Percentiles rank a stretch among this genome's conserved stretches.
Evolutionary conservation across 352 stramenopile genomes (phyloP).

Genomic region (Phytophthora gonapodyides): DNA sequence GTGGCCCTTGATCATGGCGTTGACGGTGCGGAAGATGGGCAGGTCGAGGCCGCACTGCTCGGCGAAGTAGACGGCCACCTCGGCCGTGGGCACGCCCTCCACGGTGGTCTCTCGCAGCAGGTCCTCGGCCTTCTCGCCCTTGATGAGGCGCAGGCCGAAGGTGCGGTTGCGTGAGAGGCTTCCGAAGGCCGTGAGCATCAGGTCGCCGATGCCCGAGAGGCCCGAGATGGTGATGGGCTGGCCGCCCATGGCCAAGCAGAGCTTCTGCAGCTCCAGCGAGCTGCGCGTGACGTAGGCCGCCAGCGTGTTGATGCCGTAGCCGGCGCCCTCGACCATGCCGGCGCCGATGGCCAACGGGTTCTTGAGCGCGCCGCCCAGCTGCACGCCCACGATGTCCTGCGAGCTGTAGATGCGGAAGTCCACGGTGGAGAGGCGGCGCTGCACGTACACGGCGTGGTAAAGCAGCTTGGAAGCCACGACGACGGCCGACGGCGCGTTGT

Average conservation of each 20-base stretch:
- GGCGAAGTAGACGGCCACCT: slow-evolving; percentile 93
- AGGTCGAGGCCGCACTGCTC: slow-evolving; percentile 90
- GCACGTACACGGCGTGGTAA: slow-evolving; percentile 85
- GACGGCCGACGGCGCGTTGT: slow-evolving; percentile 94
- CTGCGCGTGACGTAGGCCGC: slow-evolving; percentile 95
- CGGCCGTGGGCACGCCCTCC: slow-evolving; percentile 95
- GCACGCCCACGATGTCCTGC: slow-evolving; percentile 95
- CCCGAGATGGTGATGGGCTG: slow-evolving; percentile 95
- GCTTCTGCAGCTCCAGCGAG: slow-evolving; percentile 95
- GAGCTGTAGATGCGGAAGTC: slow-evolving; percentile 95
- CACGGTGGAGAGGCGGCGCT: slow-evolving; percentile 83
- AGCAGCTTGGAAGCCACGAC: slow-evolving; percentile 95
- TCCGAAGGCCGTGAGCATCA: slow-evolving; percentile 98
- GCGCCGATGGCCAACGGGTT: slow-evolving; percentile 98
- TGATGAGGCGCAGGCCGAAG: slow-evolving; percentile 95
- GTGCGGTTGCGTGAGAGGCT: slow-evolving; percentile 95
- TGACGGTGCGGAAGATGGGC: slow-evolving; percentile 90
- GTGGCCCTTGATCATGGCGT: slow-evolving; percentile 84
- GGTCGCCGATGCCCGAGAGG: slow-evolving; percentile 91
- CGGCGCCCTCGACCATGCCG: slow-evolving; percentile 97
- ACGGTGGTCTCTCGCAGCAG: slow-evolving; percentile 93
- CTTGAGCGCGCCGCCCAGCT: slow-evolving; percentile 97
- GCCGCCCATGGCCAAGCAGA: slow-evolving; percentile 95
- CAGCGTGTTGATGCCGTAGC: slow-evolving; percentile 96
- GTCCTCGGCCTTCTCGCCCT: slow-evolving; percentile 91